Percentiles rank a stretch among this genome's conserved stretches.
These are phyloP conservation scores for Dispira simplex DNA, from an alignment of 192 early-diverging fungal species.

Conservation along the genomic window DNA sequence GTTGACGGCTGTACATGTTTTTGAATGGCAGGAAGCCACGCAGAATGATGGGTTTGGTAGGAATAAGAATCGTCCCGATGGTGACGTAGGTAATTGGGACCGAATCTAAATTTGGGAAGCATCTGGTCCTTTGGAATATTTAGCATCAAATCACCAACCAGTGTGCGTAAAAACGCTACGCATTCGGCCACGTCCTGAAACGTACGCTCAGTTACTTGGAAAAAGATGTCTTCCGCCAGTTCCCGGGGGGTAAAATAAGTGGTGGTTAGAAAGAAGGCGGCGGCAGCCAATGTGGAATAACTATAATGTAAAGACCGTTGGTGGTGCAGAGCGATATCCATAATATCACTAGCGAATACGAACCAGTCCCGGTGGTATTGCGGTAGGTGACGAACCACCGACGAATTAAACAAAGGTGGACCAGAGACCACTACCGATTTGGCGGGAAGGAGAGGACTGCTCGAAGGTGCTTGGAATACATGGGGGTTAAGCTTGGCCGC, in stretches of 20 bases:
- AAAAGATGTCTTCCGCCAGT: neutral
- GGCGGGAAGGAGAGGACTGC: neutral
- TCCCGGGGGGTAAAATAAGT: neutral
- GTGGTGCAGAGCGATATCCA: slow-evolving; percentile 23
- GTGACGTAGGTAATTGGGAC: slow-evolving; percentile 1
- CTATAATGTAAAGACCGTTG: slow-evolving; percentile 17
- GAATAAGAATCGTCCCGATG: neutral
- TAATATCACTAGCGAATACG: slow-evolving; percentile 21
- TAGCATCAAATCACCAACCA: neutral
- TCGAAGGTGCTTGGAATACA: slow-evolving; percentile 12
- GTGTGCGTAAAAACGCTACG: neutral
- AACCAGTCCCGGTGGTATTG: slow-evolving; percentile 20
- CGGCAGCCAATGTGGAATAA: slow-evolving; percentile 25
- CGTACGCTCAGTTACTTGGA: neutral
- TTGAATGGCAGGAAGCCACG: slow-evolving; percentile 9
- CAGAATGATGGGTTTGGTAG: slow-evolving; percentile 6
- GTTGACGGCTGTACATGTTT: neutral
- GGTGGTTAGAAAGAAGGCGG: slow-evolving; percentile 22
- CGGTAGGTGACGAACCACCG: neutral
- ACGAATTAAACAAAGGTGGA: neutral
- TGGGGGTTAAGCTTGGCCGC: slow-evolving; percentile 19
- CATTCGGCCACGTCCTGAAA: neutral
- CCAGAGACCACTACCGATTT: neutral
- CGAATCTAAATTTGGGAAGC: neutral
- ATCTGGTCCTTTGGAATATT: neutral